Percentiles rank a stretch among this genome's conserved stretches.
phyloP scores from a whole-genome alignment of 257 asterid species.

The Jacaranda copaia region DNA sequence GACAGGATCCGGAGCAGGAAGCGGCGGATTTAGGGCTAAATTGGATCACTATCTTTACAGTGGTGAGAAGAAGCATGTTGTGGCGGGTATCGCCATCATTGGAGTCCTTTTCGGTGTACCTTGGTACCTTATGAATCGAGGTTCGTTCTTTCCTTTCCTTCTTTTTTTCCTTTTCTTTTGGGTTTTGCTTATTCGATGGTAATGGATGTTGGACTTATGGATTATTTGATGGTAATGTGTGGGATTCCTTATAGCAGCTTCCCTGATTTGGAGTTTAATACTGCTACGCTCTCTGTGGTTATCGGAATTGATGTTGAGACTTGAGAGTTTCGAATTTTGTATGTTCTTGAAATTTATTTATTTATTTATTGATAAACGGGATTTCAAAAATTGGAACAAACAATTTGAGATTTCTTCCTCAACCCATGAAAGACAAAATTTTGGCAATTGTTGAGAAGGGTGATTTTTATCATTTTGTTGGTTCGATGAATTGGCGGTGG shows the following conservation, averaged over 20 bases:
- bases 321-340: background rate
- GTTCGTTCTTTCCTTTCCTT: slow-evolving; percentile 38
- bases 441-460: background rate
- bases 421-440: background rate
- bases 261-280: slow-evolving; percentile 11
- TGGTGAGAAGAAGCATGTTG: slow-evolving; percentile 90
- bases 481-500: background rate
- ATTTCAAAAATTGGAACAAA: background rate
- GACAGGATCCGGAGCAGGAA: slow-evolving; percentile 38
- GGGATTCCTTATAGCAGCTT: background rate
- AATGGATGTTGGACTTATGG: background rate
- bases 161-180: background rate
- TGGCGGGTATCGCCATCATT: slow-evolving; percentile 78
- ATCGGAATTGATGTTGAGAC: background rate
- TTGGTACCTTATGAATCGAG: slow-evolving; percentile 87
- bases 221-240: slow-evolving; percentile 7
- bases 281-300: background rate
- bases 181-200: background rate
- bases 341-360: background rate
- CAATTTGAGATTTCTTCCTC: background rate
- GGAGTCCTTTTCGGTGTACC: slow-evolving; percentile 77
- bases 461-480: slow-evolving; percentile 6
- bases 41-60: slow-evolving; percentile 70
- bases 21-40: slow-evolving; percentile 70
- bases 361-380: slow-evolving; percentile 15